Evolutionary conservation across 805 yeast genomes (phyloP).

Genomic region (Saccharomycopsis fermentans): DNA sequence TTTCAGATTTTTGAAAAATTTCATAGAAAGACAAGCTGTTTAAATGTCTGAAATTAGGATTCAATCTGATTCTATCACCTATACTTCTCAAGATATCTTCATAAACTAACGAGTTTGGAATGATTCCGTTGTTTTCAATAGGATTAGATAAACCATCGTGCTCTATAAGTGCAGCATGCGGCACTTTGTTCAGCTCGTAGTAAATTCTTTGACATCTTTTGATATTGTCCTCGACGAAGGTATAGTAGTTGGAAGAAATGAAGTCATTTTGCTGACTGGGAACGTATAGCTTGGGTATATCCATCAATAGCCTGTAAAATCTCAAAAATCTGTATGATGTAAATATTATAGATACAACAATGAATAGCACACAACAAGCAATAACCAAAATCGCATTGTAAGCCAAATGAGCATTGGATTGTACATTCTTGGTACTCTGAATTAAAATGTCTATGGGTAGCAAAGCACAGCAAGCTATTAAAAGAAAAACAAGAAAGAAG

Average conservation of each 20-base stretch:
- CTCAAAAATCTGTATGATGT: slow-evolving; percentile 10
- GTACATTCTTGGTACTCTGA: slow-evolving; percentile 14
- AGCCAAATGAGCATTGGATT: slow-evolving; percentile 12
- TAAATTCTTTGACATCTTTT: slow-evolving; percentile 14
- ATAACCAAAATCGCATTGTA: slow-evolving; percentile 14
- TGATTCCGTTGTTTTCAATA: slow-evolving; percentile 6
- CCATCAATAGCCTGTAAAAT: slow-evolving; percentile 9
- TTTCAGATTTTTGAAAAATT: slow-evolving; percentile 1
- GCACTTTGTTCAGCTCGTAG: slow-evolving; percentile 1
- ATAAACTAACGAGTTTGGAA: slow-evolving; percentile 16
- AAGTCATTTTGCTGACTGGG: slow-evolving; percentile 16
- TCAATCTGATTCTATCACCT: slow-evolving; percentile 7
- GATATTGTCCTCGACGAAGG: slow-evolving; percentile 9
- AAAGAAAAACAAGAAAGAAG: slow-evolving; percentile 9
- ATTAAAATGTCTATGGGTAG: slow-evolving; percentile 17
- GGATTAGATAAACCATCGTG: slow-evolving; percentile 17
- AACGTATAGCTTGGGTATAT: slow-evolving; percentile 15
- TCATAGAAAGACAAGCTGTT: slow-evolving; percentile 9
- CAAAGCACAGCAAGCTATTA: slow-evolving; percentile 9
- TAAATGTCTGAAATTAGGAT: not conserved
- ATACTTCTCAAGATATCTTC: slow-evolving; percentile 17
- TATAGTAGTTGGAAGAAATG: not conserved
- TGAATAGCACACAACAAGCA: slow-evolving; percentile 14
- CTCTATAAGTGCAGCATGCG: slow-evolving; percentile 5
- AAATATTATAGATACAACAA: slow-evolving; percentile 5